These are phyloP conservation scores for Solanum paucissectum DNA, from an alignment of 257 asterid genomes.

Conservation along the genomic window DNA sequence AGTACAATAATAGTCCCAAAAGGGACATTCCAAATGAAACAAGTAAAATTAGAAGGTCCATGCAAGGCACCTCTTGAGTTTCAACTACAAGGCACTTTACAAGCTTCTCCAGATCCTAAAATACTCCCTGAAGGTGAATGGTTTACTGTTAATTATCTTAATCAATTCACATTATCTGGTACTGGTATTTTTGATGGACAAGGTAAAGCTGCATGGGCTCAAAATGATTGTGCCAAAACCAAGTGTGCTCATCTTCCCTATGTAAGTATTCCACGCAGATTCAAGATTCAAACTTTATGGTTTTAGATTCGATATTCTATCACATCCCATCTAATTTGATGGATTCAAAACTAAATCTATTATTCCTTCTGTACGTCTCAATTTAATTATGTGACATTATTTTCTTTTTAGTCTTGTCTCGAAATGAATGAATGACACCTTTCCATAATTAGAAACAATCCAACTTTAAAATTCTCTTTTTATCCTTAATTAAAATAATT, in stretches of 20 bases:
- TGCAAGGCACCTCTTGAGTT: conserved; percentile 17
- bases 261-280: background rate
- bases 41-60: conserved; percentile 18
- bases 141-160: conserved; percentile 7
- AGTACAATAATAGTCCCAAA: conserved; percentile 17
- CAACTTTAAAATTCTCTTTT: no score
- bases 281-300: no score
- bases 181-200: conserved; percentile 26
- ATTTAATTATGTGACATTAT: no score
- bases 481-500: no score
- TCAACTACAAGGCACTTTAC: conserved; percentile 4
- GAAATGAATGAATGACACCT: no score
- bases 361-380: no score
- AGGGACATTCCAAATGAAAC: conserved; percentile 9
- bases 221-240: conserved; percentile 11
- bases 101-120: conserved; percentile 15
- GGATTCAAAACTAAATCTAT: no score
- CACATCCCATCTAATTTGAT: no score
- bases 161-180: conserved; percentile 13
- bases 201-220: conserved; percentile 17
- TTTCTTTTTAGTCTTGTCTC: no score
- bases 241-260: conserved; percentile 13
- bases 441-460: no score
- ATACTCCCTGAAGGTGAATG: conserved; percentile 8
- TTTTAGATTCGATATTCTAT: no score